These are phyloP conservation scores for Alternaria sp. DNA, from an alignment of 2,329 filamentous ascomycete species.

Conservation along the genomic window DNA sequence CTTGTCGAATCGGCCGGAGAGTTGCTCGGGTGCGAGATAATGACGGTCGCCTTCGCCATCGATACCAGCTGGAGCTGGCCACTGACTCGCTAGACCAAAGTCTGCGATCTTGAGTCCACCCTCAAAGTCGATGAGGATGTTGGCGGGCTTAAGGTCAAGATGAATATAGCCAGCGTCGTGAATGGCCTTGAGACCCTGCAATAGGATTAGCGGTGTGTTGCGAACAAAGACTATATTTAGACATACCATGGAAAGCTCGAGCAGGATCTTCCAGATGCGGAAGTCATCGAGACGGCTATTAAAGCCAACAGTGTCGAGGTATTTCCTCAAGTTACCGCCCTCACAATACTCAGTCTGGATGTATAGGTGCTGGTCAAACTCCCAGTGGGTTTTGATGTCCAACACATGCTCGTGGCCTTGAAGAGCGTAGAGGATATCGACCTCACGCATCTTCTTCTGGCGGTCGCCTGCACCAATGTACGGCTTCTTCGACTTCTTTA, in stretches of 20 bases:
- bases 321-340: constrained; percentile 87
- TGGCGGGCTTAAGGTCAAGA: constrained; percentile 84
- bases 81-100: constrained; percentile 81
- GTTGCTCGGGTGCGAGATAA: constrained; percentile 93
- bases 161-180: constrained; percentile 88
- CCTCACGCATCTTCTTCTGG: constrained; percentile 84
- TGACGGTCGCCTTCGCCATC: constrained; percentile 95
- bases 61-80: constrained; percentile 77
- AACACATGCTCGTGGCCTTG: constrained; percentile 85
- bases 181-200: constrained; percentile 84
- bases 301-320: constrained; percentile 81
- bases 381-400: constrained; percentile 86
- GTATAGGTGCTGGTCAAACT: constrained; percentile 83
- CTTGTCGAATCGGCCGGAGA: constrained; percentile 86
- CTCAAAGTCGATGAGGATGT: constrained; percentile 82
- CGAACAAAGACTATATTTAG: not conserved
- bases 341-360: constrained; percentile 98
- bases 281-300: constrained; percentile 94
- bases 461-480: constrained; percentile 81
- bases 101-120: constrained; percentile 85
- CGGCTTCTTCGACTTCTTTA: constrained; percentile 89
- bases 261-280: constrained; percentile 96
- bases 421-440: constrained; percentile 78
- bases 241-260: constrained; percentile 83
- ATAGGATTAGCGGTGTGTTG: constrained; percentile 32